phyloP scores from a whole-genome alignment of 2,329 filamentous ascomycete genomes.

The Cylindrodendrum hubeiense region DNA sequence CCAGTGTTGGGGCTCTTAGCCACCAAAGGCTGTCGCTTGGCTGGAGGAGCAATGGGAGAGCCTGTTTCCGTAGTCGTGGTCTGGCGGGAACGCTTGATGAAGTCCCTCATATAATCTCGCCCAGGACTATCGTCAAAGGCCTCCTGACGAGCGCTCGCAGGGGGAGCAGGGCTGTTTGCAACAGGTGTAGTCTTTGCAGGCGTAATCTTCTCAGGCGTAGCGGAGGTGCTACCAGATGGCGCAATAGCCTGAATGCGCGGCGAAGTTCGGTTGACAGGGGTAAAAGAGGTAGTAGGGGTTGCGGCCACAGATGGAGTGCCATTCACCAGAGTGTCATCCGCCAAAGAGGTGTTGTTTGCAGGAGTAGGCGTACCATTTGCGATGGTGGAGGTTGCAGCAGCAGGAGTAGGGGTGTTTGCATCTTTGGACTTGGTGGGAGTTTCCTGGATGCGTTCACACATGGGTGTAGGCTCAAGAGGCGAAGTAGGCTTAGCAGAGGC shows the following conservation, averaged over 20 bases:
- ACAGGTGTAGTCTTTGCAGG: conserved; percentile 12
- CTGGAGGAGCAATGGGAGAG: conserved; percentile 44
- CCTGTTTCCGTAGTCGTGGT: conserved; percentile 47
- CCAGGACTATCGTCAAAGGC: conserved; percentile 49
- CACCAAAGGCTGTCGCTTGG: conserved; percentile 48
- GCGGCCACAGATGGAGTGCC: conserved; percentile 16
- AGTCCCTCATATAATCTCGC: conserved; percentile 51
- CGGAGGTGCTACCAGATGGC: conserved; percentile 1
- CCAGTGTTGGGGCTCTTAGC: conserved; percentile 52
- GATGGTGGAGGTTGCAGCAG: background rate
- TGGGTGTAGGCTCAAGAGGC: background rate
- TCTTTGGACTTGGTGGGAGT: conserved; percentile 4
- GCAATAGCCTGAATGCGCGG: conserved; percentile 21
- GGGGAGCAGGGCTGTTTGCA: conserved; percentile 23
- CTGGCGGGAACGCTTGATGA: conserved; percentile 51
- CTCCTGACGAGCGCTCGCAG: conserved; percentile 12
- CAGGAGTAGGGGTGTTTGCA: background rate
- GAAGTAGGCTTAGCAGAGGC: conserved; percentile 13
- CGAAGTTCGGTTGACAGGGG: conserved; percentile 41
- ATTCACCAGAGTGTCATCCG: background rate
- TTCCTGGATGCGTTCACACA: background rate
- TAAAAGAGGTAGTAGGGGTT: conserved; percentile 40
- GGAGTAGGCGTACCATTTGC: background rate
- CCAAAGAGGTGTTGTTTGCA: background rate
- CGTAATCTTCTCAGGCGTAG: conserved; percentile 4